Conservation (phyloP, 2,329 filamentous ascomycete species). For the Sporothrix protearum region DNA sequence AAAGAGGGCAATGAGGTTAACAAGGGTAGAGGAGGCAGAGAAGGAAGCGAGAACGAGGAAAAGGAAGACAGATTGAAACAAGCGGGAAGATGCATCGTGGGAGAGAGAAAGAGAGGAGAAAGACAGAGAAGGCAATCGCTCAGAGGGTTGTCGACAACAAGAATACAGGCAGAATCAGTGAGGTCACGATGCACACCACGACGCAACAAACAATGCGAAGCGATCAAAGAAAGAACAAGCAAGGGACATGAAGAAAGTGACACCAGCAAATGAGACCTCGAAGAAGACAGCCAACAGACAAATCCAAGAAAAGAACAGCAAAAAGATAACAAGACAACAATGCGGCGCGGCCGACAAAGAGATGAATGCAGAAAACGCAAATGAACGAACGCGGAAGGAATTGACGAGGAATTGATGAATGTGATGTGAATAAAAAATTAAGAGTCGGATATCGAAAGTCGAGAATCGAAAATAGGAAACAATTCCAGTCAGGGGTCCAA, state of each 20-base stretch:
- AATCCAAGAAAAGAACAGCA: background rate
- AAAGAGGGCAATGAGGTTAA: too few species aligned
- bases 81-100: constrained; percentile 12
- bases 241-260: background rate
- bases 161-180: background rate
- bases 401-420: background rate
- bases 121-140: background rate
- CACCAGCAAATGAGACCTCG: background rate
- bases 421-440: too few species aligned
- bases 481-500: background rate
- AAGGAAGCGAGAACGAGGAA: background rate
- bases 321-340: background rate
- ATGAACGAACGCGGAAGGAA: constrained; percentile 21
- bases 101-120: background rate
- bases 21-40: background rate
- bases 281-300: background rate
- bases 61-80: constrained; percentile 3
- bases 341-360: constrained; percentile 3
- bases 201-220: background rate
- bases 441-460: background rate
- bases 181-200: constrained; percentile 7
- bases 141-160: background rate
- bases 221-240: constrained; percentile 12
- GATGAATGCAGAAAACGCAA: background rate
- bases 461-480: constrained; percentile 3